phyloP scores from a whole-genome alignment of 768 basidiomycete species.

The Scleroderma bovista region DNA sequence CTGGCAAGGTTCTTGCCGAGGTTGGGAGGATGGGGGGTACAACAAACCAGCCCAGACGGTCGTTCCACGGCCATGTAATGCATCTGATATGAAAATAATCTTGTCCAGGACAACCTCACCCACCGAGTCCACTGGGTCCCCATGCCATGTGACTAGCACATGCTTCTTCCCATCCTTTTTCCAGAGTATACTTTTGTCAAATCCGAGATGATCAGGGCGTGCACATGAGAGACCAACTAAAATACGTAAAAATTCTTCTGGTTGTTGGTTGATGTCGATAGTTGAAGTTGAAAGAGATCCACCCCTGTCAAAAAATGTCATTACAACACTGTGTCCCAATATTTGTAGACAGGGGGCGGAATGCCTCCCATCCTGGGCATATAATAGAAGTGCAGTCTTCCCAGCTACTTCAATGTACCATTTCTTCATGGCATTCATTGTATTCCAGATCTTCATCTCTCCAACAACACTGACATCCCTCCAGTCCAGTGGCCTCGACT shows the following conservation, averaged over 20 bases:
- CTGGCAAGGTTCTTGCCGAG: background rate
- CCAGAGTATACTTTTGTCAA: background rate
- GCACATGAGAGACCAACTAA: background rate
- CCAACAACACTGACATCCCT: no score
- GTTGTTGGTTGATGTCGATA: slow-evolving; percentile 1
- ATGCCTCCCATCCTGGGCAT: slow-evolving; percentile 3
- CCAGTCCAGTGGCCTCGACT: no score
- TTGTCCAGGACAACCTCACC: background rate
- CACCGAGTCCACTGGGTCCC: no score
- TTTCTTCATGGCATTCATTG: background rate
- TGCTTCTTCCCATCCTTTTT: background rate
- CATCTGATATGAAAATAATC: background rate
- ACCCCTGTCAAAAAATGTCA: slow-evolving; percentile 1
- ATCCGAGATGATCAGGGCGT: background rate
- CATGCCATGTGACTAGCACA: background rate
- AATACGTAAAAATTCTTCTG: slow-evolving; percentile 1
- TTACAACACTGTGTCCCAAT: background rate
- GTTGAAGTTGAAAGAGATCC: slow-evolving; percentile 3
- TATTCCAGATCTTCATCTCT: no score
- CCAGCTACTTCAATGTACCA: slow-evolving; percentile 1
- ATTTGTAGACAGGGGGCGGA: background rate
- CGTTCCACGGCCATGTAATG: slow-evolving; percentile 1
- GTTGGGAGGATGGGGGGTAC: background rate
- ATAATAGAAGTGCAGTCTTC: background rate
- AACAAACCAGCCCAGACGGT: background rate